A percentile compares a stretch with the other conserved stretches of the same genome.
phyloP scores from a whole-genome alignment of 768 basidiomycete genomes.

The Austroboletus festivus region DNA sequence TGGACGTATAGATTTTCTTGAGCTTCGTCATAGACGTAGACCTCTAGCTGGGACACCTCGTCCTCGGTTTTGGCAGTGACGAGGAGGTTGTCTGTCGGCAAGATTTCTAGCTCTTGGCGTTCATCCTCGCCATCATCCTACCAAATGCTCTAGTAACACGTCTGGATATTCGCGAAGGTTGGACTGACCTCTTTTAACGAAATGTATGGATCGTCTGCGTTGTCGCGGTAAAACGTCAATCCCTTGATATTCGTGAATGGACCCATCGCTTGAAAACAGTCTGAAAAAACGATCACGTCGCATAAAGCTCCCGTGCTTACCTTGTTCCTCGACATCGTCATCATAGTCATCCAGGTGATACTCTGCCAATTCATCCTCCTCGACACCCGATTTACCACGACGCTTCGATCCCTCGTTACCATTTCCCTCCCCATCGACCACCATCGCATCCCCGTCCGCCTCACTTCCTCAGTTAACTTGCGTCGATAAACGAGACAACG shows the following conservation, averaged over 20 bases:
- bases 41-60: conserved; percentile 91
- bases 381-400: conserved; percentile 29
- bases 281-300: background rate
- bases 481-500: conserved; percentile 10
- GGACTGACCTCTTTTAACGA: conserved; percentile 83
- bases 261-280: conserved; percentile 47
- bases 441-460: conserved; percentile 61
- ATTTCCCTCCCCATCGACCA: conserved; percentile 42
- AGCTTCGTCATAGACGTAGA: conserved; percentile 93
- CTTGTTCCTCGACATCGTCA: conserved; percentile 54
- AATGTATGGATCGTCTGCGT: conserved; percentile 94
- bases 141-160: background rate
- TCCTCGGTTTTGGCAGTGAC: conserved; percentile 94
- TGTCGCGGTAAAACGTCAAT: conserved; percentile 85
- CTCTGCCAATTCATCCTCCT: conserved; percentile 68
- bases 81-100: conserved; percentile 89
- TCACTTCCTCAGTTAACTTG: conserved; percentile 31
- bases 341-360: conserved; percentile 95
- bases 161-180: background rate
- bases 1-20: conserved; percentile 93
- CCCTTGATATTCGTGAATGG: conserved; percentile 97
- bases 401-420: background rate
- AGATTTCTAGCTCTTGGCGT: conserved; percentile 83
- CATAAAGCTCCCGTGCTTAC: conserved; percentile 11
- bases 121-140: conserved; percentile 67